phyloP scores from a whole-genome alignment of 202 grass and related monocot genomes.

The Saccharum hybrid region DNA sequence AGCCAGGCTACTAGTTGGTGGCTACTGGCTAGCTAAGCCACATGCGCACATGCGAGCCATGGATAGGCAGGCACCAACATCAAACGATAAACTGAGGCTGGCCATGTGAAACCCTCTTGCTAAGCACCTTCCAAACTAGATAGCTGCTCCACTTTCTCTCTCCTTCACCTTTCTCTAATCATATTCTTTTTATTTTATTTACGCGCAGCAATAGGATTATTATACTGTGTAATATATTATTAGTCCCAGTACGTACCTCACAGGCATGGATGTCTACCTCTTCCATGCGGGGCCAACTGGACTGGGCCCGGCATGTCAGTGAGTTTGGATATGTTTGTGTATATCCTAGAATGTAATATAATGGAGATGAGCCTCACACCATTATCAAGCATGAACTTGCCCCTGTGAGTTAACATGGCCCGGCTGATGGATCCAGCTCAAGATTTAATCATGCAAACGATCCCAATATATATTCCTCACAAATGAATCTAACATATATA shows the following conservation, averaged over 20 bases:
- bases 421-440: conserved; percentile 5
- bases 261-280: not conserved
- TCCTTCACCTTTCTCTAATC: not conserved
- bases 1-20: not conserved
- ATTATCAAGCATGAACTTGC: conserved; percentile 30
- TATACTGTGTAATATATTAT: not conserved
- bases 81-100: conserved; percentile 27
- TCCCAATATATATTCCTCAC: not conserved
- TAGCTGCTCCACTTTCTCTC: not conserved
- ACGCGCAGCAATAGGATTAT: not conserved
- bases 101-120: conserved; percentile 76
- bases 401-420: not conserved
- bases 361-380: not conserved
- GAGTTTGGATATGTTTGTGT: not conserved
- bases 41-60: conserved; percentile 44
- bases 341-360: not conserved
- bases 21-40: conserved; percentile 20
- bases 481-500: not conserved
- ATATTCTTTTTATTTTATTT: not conserved
- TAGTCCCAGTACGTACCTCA: no score
- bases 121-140: conserved; percentile 62
- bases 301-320: not conserved
- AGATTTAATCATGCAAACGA: conserved; percentile 40
- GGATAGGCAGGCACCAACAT: not conserved
- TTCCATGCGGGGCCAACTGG: conserved; percentile 36